These are phyloP conservation scores for Dendryphion nanum DNA, from an alignment of 2,329 filamentous ascomycete species.

Conservation along the genomic window DNA sequence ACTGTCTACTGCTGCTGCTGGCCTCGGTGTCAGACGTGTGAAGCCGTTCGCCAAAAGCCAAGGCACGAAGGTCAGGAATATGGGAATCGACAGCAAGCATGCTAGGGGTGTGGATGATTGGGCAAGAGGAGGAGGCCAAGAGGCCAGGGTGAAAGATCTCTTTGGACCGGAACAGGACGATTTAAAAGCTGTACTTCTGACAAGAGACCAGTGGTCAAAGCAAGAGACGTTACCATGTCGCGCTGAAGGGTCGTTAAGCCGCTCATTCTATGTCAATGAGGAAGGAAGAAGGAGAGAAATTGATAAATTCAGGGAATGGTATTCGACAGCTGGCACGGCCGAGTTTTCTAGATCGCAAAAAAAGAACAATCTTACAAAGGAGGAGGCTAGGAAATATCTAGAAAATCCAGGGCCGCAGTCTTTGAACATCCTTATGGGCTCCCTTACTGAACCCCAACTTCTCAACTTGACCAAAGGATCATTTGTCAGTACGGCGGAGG, in stretches of 20 bases:
- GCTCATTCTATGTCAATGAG: conserved; percentile 45
- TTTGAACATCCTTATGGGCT: conserved; percentile 53
- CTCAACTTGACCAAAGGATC: conserved; percentile 44
- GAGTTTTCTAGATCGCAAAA: conserved; percentile 46
- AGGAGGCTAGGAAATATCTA: conserved; percentile 46
- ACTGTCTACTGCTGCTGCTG: not conserved
- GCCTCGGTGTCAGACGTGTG: conserved; percentile 5
- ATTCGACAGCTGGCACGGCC: conserved; percentile 43
- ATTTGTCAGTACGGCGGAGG: conserved; percentile 46
- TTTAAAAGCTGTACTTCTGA: conserved; percentile 46
- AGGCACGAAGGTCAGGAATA: conserved; percentile 11
- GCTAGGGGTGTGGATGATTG: conserved; percentile 31
- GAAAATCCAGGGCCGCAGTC: conserved; percentile 24
- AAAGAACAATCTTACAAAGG: conserved; percentile 31
- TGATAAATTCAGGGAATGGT: conserved; percentile 55
- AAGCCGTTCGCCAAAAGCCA: conserved; percentile 14
- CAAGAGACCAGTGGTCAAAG: conserved; percentile 52
- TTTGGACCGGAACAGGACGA: conserved; percentile 54
- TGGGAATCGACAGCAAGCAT: conserved; percentile 12
- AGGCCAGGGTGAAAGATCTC: conserved; percentile 47
- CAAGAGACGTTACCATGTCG: conserved; percentile 52
- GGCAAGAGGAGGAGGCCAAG: conserved; percentile 28
- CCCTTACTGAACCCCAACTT: conserved; percentile 43
- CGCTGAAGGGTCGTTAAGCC: conserved; percentile 37
- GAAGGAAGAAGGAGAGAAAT: conserved; percentile 45